Base-by-base conservation (phyloP, 352 stramenopile genomes). In the Aphanomyces astaci region DNA sequence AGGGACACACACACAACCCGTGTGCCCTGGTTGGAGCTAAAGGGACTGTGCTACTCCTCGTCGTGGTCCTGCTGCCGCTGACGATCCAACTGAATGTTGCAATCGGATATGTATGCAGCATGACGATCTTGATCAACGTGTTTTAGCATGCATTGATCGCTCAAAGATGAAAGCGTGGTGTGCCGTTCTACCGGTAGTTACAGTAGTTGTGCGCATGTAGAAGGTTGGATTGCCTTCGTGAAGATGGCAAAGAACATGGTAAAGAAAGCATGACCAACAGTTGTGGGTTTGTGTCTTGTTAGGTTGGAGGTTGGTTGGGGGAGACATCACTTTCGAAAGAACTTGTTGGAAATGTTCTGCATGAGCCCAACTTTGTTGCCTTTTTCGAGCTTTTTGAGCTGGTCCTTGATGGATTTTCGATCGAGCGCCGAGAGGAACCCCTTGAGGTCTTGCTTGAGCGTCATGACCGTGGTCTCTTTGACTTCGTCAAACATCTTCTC, bases 381-480 rank as follows among this genome's bases (percentile, higher is more conserved):
- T 28, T 68, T 68, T 28, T 68, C 62, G 51, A 52, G 39, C 51
- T 68, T 68, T 27, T 68, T 68, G 48, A 73, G 63, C 25, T 71
- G 28, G 52, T 94, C 83, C 70, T 89, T 90, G 63, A 92, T 74
- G 49, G 74, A 81, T 74, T 94, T 94, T 54, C 73, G 45, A 66
- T 88, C 79, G 45, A 90, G 74, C 57, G 88, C 78, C 63, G 77
- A 67, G 59, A 84, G 82, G 60, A 94, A 93, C 2, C 78, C 75
- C 73, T 91, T 91, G 75, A 90, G 80, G 72, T 93, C 85, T 69
- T 91, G 85, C 71, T 89, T 89, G 54, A 93, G 75, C 68, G 90
- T 84, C 30, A 90, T 78, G 74, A 93, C 84, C 24, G 85, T 92
- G 73, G 89, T 90, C 72, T 93, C 85, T 62, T 89, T 90, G 72